These are phyloP conservation scores for Rhodosorus marinus DNA, from an alignment of 23 red algal genomes.

Conservation along the genomic window DNA sequence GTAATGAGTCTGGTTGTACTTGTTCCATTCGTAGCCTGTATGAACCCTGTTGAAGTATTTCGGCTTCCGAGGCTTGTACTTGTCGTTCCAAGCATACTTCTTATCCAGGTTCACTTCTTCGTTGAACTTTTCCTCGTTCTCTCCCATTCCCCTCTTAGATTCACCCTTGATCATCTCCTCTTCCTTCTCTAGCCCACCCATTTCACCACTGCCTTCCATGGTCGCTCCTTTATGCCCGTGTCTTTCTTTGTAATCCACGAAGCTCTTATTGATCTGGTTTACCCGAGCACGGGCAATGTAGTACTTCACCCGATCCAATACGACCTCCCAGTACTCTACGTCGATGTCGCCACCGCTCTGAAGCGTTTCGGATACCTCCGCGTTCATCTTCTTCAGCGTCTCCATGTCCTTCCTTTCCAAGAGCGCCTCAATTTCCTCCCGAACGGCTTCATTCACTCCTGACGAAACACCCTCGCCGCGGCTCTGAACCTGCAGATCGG, in stretches of 20 bases:
- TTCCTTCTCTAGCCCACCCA: background rate
- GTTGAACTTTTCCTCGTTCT: conserved; percentile 45
- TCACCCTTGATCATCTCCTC: background rate
- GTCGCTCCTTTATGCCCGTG: background rate
- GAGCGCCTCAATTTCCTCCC: too few species aligned
- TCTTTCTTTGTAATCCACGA: background rate
- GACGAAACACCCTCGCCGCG: background rate
- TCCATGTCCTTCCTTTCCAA: too few species aligned
- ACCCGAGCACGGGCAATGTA: background rate
- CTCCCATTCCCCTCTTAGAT: conserved; percentile 5
- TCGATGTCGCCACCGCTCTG: too few species aligned
- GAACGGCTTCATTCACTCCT: too few species aligned
- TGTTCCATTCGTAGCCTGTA: conserved; percentile 77
- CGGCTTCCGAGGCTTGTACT: conserved; percentile 47
- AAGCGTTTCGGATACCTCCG: too few species aligned
- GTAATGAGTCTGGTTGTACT: conserved; percentile 91
- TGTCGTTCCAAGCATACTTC: conserved; percentile 32
- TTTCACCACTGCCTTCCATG: background rate
- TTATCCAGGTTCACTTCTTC: conserved; percentile 29
- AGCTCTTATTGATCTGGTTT: background rate
- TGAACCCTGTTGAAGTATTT: conserved; percentile 62
- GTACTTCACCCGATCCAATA: background rate
- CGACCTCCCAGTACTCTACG: background rate
- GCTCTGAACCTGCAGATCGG: background rate
- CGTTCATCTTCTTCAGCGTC: too few species aligned